phyloP scores from a whole-genome alignment of 75 land plant species.

The Chamaecyparis obtusa region DNA sequence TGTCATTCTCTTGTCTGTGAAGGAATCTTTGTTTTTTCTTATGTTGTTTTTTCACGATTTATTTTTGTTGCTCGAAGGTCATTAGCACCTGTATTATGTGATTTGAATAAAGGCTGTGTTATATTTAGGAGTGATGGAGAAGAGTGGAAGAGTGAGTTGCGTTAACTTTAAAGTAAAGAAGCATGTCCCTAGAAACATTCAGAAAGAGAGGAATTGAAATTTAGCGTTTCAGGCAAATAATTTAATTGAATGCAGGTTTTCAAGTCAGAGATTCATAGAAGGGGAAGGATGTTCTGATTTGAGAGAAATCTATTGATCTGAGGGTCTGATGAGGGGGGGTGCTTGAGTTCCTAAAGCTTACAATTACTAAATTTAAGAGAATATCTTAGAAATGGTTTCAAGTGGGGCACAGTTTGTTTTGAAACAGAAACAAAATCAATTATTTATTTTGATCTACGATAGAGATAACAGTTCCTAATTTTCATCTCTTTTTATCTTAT shows the following conservation, averaged over 20 bases:
- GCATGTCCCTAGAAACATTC: neutral
- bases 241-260: neutral
- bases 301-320: neutral
- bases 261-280: neutral
- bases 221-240: neutral
- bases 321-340: too few species aligned
- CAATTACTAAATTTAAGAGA: neutral
- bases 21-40: neutral
- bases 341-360: neutral
- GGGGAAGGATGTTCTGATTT: neutral
- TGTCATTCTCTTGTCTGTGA: neutral
- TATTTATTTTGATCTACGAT: neutral
- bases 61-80: neutral
- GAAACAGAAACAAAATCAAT: neutral
- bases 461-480: neutral
- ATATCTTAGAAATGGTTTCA: neutral
- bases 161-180: neutral
- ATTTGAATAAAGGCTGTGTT: neutral
- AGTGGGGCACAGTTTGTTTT: neutral
- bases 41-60: slow-evolving; percentile 3
- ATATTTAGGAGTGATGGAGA: neutral
- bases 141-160: neutral
- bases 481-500: neutral
- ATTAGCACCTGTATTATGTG: neutral
- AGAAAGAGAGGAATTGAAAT: neutral